phyloP scores from a whole-genome alignment of 1,284 basidiomycete species.

The Cutaneotrichosporon daszewskae region DNA sequence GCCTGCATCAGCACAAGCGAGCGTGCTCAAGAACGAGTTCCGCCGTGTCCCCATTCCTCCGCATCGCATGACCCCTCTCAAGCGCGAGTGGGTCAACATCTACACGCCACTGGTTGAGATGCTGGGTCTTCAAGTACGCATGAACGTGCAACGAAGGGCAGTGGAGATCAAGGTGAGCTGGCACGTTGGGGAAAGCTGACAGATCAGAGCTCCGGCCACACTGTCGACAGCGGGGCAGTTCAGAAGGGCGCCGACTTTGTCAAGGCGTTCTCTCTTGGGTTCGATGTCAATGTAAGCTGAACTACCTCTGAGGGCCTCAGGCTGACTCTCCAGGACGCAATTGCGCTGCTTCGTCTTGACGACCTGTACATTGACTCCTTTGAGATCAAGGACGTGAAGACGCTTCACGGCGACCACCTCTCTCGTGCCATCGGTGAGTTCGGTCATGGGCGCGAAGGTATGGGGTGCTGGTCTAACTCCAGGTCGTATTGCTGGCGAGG shows the following conservation, averaged over 20 bases:
- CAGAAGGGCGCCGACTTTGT: slow-evolving; percentile 99
- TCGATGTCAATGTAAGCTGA: slow-evolving; percentile 74
- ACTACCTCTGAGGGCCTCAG: background rate
- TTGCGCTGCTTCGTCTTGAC: slow-evolving; percentile 88
- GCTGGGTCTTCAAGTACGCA: slow-evolving; percentile 86
- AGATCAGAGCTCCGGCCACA: slow-evolving; percentile 82
- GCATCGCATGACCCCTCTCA: slow-evolving; percentile 93
- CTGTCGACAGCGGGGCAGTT: slow-evolving; percentile 80
- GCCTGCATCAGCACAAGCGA: slow-evolving; percentile 23
- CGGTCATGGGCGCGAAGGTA: no score
- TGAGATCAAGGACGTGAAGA: slow-evolving; percentile 99
- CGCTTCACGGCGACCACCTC: slow-evolving; percentile 91
- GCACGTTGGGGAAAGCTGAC: background rate
- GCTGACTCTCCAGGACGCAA: slow-evolving; percentile 65
- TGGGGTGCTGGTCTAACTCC: background rate
- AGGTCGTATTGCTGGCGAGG: slow-evolving; percentile 95
- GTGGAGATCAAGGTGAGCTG: slow-evolving; percentile 82
- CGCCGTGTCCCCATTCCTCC: slow-evolving; percentile 85
- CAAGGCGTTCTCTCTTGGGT: slow-evolving; percentile 89
- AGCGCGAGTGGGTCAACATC: slow-evolving; percentile 95
- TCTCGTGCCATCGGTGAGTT: slow-evolving; percentile 82
- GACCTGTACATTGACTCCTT: slow-evolving; percentile 98
- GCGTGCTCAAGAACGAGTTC: slow-evolving; percentile 62
- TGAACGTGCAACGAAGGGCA: slow-evolving; percentile 83
- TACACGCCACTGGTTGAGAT: slow-evolving; percentile 96